Conservation (phyloP, 225 moss, liverwort and hornwort species). For the Physcomitrium patens region DNA sequence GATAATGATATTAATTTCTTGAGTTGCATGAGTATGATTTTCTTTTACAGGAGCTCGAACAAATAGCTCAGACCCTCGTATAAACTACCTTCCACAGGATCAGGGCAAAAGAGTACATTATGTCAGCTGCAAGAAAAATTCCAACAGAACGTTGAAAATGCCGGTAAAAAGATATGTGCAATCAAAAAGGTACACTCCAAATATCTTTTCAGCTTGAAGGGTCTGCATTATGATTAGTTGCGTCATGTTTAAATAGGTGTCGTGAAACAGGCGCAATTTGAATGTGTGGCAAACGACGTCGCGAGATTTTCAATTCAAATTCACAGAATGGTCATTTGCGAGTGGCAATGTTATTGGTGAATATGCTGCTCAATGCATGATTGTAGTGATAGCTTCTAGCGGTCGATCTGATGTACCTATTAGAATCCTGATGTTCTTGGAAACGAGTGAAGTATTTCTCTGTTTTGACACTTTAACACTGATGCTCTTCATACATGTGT, state of each 20-base stretch:
- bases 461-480: neutral
- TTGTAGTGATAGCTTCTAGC: neutral
- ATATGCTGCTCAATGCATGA: neutral
- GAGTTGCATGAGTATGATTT: neutral
- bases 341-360: neutral
- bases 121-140: conserved; percentile 12
- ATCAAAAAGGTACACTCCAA: neutral
- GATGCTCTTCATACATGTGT: neutral
- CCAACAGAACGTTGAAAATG: conserved; percentile 1
- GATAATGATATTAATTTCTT: neutral
- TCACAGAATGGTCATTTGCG: too few species aligned
- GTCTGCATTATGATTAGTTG: too few species aligned
- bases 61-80: neutral
- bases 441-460: neutral
- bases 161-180: conserved; percentile 11
- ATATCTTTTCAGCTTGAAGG: too few species aligned
- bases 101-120: conserved; percentile 7
- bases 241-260: too few species aligned
- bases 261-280: too few species aligned
- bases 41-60: too few species aligned
- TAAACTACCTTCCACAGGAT: conserved; percentile 4
- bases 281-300: too few species aligned
- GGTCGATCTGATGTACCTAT: neutral
- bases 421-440: neutral
- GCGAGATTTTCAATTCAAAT: too few species aligned